Conservation (phyloP, 2,329 filamentous ascomycete genomes). For the Ascochyta koolunga region DNA sequence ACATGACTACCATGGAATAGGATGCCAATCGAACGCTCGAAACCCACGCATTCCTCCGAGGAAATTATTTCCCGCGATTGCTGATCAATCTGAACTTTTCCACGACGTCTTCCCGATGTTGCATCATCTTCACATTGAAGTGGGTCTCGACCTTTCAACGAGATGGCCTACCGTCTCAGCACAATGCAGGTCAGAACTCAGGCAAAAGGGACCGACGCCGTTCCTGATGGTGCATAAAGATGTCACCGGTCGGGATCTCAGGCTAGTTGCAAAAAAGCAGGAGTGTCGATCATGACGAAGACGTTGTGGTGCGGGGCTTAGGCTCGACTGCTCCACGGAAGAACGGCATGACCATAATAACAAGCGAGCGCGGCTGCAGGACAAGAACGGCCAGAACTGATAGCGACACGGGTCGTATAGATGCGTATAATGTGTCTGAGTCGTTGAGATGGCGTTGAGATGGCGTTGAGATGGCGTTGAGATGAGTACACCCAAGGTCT, state of each 20-base stretch:
- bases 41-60: neutral
- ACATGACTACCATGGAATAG: neutral
- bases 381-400: neutral
- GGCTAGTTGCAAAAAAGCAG: constrained; percentile 8
- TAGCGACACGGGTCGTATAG: neutral
- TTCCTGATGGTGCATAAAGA: constrained; percentile 7
- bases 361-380: neutral
- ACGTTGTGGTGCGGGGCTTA: constrained; percentile 17
- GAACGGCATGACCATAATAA: constrained; percentile 9
- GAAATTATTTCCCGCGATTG: neutral
- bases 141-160: constrained; percentile 1
- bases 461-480: neutral
- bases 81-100: neutral
- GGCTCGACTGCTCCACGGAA: constrained; percentile 10
- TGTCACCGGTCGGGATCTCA: constrained; percentile 10
- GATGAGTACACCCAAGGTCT: no score
- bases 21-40: neutral
- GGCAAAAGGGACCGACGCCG: neutral
- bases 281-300: constrained; percentile 27
- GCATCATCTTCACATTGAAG: constrained; percentile 8
- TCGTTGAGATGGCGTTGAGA: neutral
- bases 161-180: neutral
- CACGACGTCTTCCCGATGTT: constrained; percentile 7
- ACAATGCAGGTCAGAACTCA: neutral
- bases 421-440: neutral